phyloP scores from a whole-genome alignment of 2,329 filamentous ascomycete species.

The Monilinia fructicola region DNA sequence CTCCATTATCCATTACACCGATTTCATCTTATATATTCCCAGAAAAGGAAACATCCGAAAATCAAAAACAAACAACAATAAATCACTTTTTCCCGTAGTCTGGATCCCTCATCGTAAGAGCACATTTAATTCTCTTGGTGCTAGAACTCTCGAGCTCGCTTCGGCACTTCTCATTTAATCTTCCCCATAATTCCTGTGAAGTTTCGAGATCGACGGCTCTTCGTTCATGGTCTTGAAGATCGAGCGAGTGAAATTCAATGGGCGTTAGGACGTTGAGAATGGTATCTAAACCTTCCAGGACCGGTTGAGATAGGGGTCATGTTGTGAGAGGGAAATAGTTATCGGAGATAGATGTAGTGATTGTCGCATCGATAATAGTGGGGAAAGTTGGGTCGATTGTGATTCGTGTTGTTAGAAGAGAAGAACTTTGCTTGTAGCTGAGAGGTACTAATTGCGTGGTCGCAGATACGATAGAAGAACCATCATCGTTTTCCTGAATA shows the following conservation, averaged over 20 bases:
- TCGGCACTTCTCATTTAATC: neutral
- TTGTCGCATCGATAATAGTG: neutral
- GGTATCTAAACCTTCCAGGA: neutral
- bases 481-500: conserved; percentile 17
- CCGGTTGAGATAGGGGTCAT: neutral
- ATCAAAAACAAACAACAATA: neutral
- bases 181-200: neutral
- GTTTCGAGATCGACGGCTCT: neutral
- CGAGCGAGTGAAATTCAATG: neutral
- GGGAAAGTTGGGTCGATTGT: neutral
- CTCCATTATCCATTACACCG: neutral
- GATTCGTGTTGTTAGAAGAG: neutral
- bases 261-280: neutral
- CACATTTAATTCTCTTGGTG: neutral
- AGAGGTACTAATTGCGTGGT: neutral
- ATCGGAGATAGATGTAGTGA: neutral
- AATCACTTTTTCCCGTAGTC: neutral
- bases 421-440: neutral
- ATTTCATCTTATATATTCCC: neutral
- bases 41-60: neutral
- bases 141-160: neutral
- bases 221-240: neutral
- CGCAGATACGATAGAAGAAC: neutral
- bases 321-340: neutral
- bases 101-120: neutral